Base-by-base conservation (phyloP, 192 early-diverging fungal species). In the Coemansia sp. region DNA sequence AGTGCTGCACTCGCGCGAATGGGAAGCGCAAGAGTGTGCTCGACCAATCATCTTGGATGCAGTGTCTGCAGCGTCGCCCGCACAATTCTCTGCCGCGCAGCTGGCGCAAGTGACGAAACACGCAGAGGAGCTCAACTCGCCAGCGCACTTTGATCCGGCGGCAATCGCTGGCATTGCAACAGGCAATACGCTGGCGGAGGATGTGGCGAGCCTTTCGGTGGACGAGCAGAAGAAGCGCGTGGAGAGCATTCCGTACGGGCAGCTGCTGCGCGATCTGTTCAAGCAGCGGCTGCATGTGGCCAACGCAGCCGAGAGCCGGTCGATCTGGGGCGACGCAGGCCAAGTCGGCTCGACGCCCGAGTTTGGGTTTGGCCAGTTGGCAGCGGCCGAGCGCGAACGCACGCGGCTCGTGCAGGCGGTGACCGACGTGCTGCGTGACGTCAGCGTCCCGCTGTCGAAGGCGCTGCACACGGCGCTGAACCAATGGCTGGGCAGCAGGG, bases 321-420 rank as follows among this genome's bases (percentile, higher is more conserved):
- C 92, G 58, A 83, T 93, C 60, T 90, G 90, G 90, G 85, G 84
- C 55, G 65, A 74, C n/a, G 57, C 72, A 52, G 76, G 79, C n/a
- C 47, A 67, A 21, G 69, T 65, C 11, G 70, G 81, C 60, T 80
- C 86, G n/a, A 89, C 81, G 58, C 91, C 92, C 51, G 93, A 96
- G 81, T 94, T 88, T 80, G 94, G 92, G 26, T 93, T 92, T 66
- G 94, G 94, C 47, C 81, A 85, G 51, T 81, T 92, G 31, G 65
- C 93, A 5, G 83, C 85, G 22, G 84, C 85, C 60, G 75, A 87
- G 56, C 88, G 87, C 70, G 72, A 83, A 59, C 92, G 93, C 59
- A 67, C 80, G 21, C 86, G 84, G 31, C 85, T 93, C 49, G 84
- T 75, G 15, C 82, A 86, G 34, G 75, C 71, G 0, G 89, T 94